Base-by-base conservation (phyloP, 2,329 filamentous ascomycete species). In the Cladophialophora exuberans region DNA sequence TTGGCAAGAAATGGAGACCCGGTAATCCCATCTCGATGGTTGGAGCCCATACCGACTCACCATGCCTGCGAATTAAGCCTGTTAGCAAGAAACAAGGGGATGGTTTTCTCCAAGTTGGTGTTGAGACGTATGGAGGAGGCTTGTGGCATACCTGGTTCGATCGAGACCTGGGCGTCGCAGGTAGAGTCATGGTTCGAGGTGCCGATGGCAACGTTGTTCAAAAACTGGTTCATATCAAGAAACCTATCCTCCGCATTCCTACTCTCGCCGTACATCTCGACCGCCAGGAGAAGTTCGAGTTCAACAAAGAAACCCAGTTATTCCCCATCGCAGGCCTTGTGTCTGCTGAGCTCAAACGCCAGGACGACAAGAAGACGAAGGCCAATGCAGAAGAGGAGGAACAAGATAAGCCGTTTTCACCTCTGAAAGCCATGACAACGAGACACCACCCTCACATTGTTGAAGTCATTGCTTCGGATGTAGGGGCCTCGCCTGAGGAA, bases 81-180 rank as follows among this genome's bases (percentile, higher is more conserved):
- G 87, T 96, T 36, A 96, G 90, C 69, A 96, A 93, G 76, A 94
- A 93, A 76, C 82, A 83, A 67, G 85, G 83, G 52, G 88, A 89
- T 62, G 93, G 93, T 10, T 99, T 94, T 72, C 75, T 97, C 60
- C 94, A 99, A 74, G 86, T 99, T 54, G 94, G 92, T 49, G 93
- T 97, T 47, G 94, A 99, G 79, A 93, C 90, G 1, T 99, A 99
- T 69, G 94, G 94, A 49, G 94, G 94, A 59, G 94, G 94, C 52
- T 86, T 97, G 67, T 97, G 93, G 93, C 92, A 97, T 73, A 96
- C 90, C 42, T 99, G 85, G 94, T 99, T 99, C 69, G 94, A 99
- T 72, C 86, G 94, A 46, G 94, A 99, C 71, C 78, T 99, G 59
- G 88, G 89, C 65, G 85, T 97, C 50, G 94, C 94, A 26, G 94